These are phyloP conservation scores for Plasmodiophora brassicae DNA, from an alignment of 208 protist genomes.

Conservation along the genomic window DNA sequence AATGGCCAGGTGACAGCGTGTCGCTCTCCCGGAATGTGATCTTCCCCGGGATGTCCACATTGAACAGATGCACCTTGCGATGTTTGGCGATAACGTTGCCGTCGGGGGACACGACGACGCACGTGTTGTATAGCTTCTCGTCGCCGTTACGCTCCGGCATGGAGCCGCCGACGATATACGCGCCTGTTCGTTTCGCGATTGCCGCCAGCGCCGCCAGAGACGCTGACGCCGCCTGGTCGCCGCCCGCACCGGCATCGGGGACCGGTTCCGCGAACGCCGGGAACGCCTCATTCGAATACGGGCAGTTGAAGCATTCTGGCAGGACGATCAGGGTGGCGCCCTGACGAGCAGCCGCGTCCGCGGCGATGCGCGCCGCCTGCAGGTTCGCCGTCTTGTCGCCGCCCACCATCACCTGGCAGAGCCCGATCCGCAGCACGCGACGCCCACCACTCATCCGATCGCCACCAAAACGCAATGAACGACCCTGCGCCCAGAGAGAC, in stretches of 20 bases:
- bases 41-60: conserved; percentile 84
- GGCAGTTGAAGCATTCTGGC: conserved; percentile 83
- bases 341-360: conserved; percentile 66
- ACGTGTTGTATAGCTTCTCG: conserved; percentile 81
- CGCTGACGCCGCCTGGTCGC: neutral
- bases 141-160: conserved; percentile 78
- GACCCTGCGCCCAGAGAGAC: too few relatives aligned
- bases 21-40: conserved; percentile 87
- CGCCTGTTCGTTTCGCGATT: conserved; percentile 39
- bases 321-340: conserved; percentile 78
- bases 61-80: conserved; percentile 83
- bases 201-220: conserved; percentile 32
- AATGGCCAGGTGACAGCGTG: conserved; percentile 78
- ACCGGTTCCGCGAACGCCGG: conserved; percentile 82
- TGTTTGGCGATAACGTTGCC: conserved; percentile 74
- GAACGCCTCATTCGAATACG: conserved; percentile 86
- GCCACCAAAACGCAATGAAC: neutral
- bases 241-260: conserved; percentile 38
- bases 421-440: conserved; percentile 57
- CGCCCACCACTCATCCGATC: neutral
- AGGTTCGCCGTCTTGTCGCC: conserved; percentile 74
- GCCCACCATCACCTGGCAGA: conserved; percentile 74
- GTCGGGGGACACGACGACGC: conserved; percentile 76
- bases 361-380: conserved; percentile 65
- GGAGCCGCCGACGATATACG: conserved; percentile 69